Conservation (phyloP, 106 monocot species). For the Acorus gramineus region DNA sequence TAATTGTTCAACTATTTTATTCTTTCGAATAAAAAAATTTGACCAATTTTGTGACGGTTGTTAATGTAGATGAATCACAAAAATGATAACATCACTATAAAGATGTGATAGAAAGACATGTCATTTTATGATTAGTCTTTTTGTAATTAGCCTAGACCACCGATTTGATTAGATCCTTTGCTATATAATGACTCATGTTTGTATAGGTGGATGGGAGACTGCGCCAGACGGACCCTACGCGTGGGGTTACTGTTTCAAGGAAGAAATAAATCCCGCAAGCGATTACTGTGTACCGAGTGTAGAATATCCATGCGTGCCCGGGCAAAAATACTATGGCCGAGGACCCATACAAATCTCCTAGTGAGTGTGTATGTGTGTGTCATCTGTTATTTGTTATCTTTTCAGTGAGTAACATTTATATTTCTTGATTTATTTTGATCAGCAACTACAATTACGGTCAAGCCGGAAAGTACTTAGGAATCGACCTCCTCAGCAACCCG, state of each 20-base stretch:
- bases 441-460: constrained; percentile 24
- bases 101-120: too few relatives aligned
- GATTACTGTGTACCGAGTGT: constrained; percentile 8
- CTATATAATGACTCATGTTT: too few relatives aligned
- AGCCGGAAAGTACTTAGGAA: too few relatives aligned
- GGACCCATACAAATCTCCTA: constrained; percentile 23
- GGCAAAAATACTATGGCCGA: constrained; percentile 18
- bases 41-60: too few relatives aligned
- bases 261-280: not conserved
- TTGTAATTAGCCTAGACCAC: too few relatives aligned
- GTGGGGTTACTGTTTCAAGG: constrained; percentile 25
- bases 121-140: too few relatives aligned
- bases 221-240: constrained; percentile 17
- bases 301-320: constrained; percentile 11
- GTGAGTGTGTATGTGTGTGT: not conserved
- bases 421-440: not conserved
- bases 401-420: not conserved
- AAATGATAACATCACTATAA: too few relatives aligned
- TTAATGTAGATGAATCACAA: too few relatives aligned
- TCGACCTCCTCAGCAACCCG: too few relatives aligned
- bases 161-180: too few relatives aligned
- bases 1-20: too few relatives aligned
- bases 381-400: not conserved
- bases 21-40: too few relatives aligned
- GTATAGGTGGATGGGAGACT: constrained; percentile 10